Evolutionary conservation across 2,329 filamentous ascomycete genomes (phyloP).

Genomic region (Fusarium duplospermum): DNA sequence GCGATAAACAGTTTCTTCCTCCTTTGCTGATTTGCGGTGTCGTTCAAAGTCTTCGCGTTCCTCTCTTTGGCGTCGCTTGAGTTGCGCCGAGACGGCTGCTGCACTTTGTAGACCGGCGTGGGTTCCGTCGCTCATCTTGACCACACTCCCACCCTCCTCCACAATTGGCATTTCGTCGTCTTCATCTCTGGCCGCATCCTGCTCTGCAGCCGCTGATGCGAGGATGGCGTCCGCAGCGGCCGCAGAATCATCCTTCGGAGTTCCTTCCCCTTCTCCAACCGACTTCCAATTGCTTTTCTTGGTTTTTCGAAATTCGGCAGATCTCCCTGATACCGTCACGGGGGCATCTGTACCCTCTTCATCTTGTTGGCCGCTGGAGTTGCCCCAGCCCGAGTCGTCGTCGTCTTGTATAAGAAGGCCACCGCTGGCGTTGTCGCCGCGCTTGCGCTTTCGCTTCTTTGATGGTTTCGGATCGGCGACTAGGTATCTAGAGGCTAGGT

Average conservation of each 20-base stretch:
- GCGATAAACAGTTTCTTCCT: conserved; percentile 90
- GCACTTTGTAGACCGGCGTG: conserved; percentile 89
- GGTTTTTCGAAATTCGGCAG: conserved; percentile 75
- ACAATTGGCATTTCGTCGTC: conserved; percentile 64
- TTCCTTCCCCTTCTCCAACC: conserved; percentile 59
- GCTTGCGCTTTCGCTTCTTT: conserved; percentile 75
- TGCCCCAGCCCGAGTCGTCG: conserved; percentile 66
- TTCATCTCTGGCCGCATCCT: conserved; percentile 60
- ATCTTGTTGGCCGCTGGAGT: conserved; percentile 51
- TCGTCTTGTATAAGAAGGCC: conserved; percentile 75
- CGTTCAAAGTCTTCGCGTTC: conserved; percentile 66
- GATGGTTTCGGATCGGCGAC: conserved; percentile 66
- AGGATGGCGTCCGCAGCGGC: conserved; percentile 83
- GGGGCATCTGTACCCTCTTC: conserved; percentile 67
- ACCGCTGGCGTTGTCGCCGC: conserved; percentile 57
- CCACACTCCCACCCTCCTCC: conserved; percentile 59
- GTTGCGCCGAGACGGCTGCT: conserved; percentile 77
- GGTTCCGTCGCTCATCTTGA: conserved; percentile 87
- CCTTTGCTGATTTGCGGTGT: conserved; percentile 57
- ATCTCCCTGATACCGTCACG: conserved; percentile 61
- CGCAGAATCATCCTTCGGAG: conserved; percentile 58
- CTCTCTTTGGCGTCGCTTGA: conserved; percentile 73
- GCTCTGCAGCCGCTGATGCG: conserved; percentile 76
- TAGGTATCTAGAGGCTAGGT: conserved; percentile 93
- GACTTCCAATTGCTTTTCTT: conserved; percentile 87